Evolutionary conservation across 768 basidiomycete genomes (phyloP).

Genomic region (Terana coerulea): DNA sequence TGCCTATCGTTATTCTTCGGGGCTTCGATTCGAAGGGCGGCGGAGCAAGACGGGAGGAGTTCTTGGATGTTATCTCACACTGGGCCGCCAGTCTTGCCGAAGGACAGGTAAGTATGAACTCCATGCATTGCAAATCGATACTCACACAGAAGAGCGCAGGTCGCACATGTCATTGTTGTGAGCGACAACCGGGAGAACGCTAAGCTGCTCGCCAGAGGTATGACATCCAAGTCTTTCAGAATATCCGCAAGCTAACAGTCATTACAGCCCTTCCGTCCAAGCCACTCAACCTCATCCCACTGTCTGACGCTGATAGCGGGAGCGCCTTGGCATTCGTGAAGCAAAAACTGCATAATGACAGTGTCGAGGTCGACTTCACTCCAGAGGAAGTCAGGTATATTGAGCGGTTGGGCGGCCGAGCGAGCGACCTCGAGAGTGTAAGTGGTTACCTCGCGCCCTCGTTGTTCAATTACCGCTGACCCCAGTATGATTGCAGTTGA

Average conservation of each 20-base stretch:
- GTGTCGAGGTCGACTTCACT: slow-evolving; percentile 50
- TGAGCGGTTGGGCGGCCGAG: slow-evolving; percentile 81
- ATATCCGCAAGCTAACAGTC: background rate
- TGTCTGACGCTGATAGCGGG: slow-evolving; percentile 81
- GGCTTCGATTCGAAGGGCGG: slow-evolving; percentile 66
- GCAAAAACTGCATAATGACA: slow-evolving; percentile 65
- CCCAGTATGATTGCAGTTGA: slow-evolving; percentile 48
- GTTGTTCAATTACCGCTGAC: background rate
- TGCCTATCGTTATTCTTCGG: slow-evolving; percentile 86
- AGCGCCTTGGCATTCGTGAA: slow-evolving; percentile 81
- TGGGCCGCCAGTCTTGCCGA: slow-evolving; percentile 86
- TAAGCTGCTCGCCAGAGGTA: slow-evolving; percentile 81
- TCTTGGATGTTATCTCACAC: slow-evolving; percentile 70
- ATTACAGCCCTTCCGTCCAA: slow-evolving; percentile 76
- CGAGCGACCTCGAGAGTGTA: slow-evolving; percentile 85
- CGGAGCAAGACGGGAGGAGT: slow-evolving; percentile 54
- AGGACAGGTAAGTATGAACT: slow-evolving; percentile 53
- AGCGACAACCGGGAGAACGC: slow-evolving; percentile 88
- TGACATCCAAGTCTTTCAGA: background rate
- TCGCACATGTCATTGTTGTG: slow-evolving; percentile 89
- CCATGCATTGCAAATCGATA: no score
- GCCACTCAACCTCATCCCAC: slow-evolving; percentile 70
- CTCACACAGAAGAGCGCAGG: no score
- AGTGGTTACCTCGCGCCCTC: slow-evolving; percentile 24
- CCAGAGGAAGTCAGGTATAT: slow-evolving; percentile 54